phyloP scores from a whole-genome alignment of 257 asterid species.

The Primulina huaijiensis region DNA sequence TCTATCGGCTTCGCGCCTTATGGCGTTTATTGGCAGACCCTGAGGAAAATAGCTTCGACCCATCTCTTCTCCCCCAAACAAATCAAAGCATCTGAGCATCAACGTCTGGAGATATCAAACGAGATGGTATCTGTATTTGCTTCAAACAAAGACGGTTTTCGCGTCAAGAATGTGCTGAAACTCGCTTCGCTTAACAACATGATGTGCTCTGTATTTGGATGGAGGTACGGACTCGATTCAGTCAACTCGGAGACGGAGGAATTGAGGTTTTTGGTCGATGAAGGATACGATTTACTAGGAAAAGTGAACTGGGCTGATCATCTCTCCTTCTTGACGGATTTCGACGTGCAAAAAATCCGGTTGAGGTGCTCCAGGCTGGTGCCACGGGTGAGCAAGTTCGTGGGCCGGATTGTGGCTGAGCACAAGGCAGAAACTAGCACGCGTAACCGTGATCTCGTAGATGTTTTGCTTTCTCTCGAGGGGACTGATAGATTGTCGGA shows the following conservation, averaged over 20 bases:
- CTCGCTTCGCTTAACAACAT: constrained; percentile 67
- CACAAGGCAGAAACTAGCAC: constrained; percentile 28
- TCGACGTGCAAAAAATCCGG: constrained; percentile 62
- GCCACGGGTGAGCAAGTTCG: constrained; percentile 63
- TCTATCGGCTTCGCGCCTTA: constrained; percentile 87
- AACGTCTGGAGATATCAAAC: constrained; percentile 43
- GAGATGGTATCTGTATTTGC: constrained; percentile 37
- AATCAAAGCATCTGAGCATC: constrained; percentile 43
- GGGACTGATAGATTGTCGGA: constrained; percentile 53
- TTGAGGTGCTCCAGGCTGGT: constrained; percentile 57
- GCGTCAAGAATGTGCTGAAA: constrained; percentile 56
- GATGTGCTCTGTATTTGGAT: constrained; percentile 76
- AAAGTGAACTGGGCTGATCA: constrained; percentile 74
- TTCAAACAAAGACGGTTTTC: constrained; percentile 8
- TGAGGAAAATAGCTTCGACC: constrained; percentile 51
- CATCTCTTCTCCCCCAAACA: constrained; percentile 74
- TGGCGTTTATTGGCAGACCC: constrained; percentile 71
- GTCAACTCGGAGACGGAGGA: constrained; percentile 35
- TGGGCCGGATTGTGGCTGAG: constrained; percentile 47
- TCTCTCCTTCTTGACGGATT: constrained; percentile 51
- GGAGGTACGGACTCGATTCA: constrained; percentile 33
- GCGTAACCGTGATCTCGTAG: constrained; percentile 44
- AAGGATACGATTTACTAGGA: constrained; percentile 66
- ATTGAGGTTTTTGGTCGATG: constrained; percentile 50
- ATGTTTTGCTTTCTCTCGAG: constrained; percentile 61